Percentiles rank a stretch among this genome's conserved stretches.
phyloP scores from a whole-genome alignment of 2,329 filamentous ascomycete species.

The Exophiala sp. region DNA sequence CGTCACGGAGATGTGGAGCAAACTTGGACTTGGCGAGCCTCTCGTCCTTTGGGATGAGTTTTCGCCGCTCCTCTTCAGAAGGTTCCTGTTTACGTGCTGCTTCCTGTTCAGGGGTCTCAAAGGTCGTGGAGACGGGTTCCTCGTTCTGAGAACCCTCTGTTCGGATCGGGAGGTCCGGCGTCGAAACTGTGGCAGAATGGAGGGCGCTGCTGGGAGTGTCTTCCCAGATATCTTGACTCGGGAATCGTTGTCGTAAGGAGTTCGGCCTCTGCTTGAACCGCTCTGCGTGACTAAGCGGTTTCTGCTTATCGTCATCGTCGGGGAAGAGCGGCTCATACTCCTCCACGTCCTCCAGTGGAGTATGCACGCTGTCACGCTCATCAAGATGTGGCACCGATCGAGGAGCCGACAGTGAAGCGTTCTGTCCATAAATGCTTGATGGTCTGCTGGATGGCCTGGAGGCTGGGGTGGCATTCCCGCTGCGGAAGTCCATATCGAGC shows the following conservation, averaged over 20 bases:
- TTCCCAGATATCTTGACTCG: constrained; percentile 95
- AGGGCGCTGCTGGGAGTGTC: constrained; percentile 83
- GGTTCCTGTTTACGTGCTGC: constrained; percentile 38
- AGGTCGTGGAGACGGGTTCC: constrained; percentile 30
- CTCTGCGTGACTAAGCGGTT: constrained; percentile 48
- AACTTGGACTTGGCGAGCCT: constrained; percentile 31
- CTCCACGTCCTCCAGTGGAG: constrained; percentile 77
- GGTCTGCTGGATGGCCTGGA: constrained; percentile 58
- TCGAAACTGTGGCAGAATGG: constrained; percentile 71
- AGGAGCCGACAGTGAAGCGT: constrained; percentile 34
- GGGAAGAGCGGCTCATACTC: constrained; percentile 95
- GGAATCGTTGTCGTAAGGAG: constrained; percentile 64
- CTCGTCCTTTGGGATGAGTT: constrained; percentile 35
- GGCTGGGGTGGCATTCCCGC: constrained; percentile 48
- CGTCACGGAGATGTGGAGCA: constrained; percentile 48
- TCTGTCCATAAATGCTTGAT: constrained; percentile 56
- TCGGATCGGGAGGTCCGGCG: constrained; percentile 57
- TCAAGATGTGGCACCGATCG: constrained; percentile 52
- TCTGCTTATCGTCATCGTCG: constrained; percentile 54
- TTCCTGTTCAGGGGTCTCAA: constrained; percentile 47
- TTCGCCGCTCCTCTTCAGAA: constrained; percentile 38
- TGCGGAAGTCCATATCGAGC: constrained; percentile 50
- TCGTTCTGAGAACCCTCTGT: constrained; percentile 37
- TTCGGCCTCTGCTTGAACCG: constrained; percentile 52
- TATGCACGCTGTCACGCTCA: constrained; percentile 49